Percentiles rank a stretch among this genome's conserved stretches.
Evolutionary conservation across 2,329 filamentous ascomycete species (phyloP).

Genomic region (Diplocarpon mali): DNA sequence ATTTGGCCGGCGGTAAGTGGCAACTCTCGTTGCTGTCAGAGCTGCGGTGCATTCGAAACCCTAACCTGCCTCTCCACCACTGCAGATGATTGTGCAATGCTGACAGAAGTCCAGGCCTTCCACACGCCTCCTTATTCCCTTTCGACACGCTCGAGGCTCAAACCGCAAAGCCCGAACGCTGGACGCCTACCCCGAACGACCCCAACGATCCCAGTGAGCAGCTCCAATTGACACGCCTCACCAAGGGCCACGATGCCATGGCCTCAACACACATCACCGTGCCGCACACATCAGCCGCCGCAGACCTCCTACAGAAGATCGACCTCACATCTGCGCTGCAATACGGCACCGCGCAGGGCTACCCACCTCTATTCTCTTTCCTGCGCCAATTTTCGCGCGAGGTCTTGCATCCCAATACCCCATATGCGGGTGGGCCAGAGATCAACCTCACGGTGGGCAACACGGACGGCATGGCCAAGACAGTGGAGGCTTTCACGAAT

Average conservation of each 20-base stretch:
- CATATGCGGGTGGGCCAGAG: constrained; percentile 66
- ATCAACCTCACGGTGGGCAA: constrained; percentile 70
- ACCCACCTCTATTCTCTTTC: constrained; percentile 68
- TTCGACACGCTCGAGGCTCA: constrained; percentile 84
- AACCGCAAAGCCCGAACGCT: constrained; percentile 63
- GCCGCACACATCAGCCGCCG: constrained; percentile 52
- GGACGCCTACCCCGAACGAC: constrained; percentile 56
- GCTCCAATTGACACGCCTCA: too few relatives aligned
- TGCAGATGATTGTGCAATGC: not conserved
- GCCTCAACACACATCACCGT: constrained; percentile 48
- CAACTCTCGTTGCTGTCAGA: too few relatives aligned
- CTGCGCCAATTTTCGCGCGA: constrained; percentile 67
- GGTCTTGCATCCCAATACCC: constrained; percentile 69
- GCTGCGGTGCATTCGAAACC: too few relatives aligned
- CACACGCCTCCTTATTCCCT: constrained; percentile 73
- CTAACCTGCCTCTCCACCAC: too few relatives aligned
- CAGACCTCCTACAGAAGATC: constrained; percentile 56
- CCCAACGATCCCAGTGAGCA: constrained; percentile 29
- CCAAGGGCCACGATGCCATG: constrained; percentile 17
- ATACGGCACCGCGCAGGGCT: constrained; percentile 75
- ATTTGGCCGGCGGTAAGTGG: constrained; percentile 48
- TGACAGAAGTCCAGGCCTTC: constrained; percentile 44
- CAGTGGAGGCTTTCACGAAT: constrained; percentile 63
- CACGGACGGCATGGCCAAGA: constrained; percentile 78
- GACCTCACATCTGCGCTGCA: constrained; percentile 75